Conservation (phyloP, 495 filamentous ascomycete species). For the Margaritispora aquatica region DNA sequence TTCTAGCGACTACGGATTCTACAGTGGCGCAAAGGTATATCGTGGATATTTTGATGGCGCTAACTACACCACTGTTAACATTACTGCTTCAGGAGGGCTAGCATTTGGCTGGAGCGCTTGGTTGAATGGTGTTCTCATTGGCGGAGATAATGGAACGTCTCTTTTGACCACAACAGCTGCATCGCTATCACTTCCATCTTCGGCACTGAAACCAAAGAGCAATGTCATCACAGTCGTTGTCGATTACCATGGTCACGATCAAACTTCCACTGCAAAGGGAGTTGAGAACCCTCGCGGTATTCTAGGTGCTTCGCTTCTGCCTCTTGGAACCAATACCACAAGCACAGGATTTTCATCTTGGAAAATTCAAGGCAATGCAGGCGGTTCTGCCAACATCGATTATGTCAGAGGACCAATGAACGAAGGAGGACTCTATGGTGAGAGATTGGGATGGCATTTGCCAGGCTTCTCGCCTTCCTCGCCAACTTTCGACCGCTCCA, state of each 20-base stretch:
- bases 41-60: conserved; percentile 58
- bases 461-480: conserved; percentile 20
- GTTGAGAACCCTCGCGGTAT: conserved; percentile 56
- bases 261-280: conserved; percentile 48
- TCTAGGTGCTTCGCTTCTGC: conserved; percentile 45
- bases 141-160: conserved; percentile 44
- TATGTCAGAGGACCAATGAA: conserved; percentile 37
- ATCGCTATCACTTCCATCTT: conserved; percentile 22
- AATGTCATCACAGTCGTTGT: conserved; percentile 62
- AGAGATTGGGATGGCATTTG: conserved; percentile 29
- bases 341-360: conserved; percentile 49
- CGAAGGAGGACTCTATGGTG: conserved; percentile 30
- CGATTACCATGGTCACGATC: conserved; percentile 64
- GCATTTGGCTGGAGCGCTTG: conserved; percentile 54
- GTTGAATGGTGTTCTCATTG: conserved; percentile 48
- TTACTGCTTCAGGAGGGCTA: conserved; percentile 54
- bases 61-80: conserved; percentile 39
- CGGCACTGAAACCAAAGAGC: conserved; percentile 36
- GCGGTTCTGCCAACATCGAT: conserved; percentile 57
- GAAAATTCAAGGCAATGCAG: conserved; percentile 69
- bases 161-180: conserved; percentile 15
- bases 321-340: not conserved
- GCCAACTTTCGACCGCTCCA: conserved; percentile 16
- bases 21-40: conserved; percentile 58
- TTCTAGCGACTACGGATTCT: conserved; percentile 63